Evolutionary conservation across 148 eudicot genomes (phyloP).

Genomic region (Silene conica): DNA sequence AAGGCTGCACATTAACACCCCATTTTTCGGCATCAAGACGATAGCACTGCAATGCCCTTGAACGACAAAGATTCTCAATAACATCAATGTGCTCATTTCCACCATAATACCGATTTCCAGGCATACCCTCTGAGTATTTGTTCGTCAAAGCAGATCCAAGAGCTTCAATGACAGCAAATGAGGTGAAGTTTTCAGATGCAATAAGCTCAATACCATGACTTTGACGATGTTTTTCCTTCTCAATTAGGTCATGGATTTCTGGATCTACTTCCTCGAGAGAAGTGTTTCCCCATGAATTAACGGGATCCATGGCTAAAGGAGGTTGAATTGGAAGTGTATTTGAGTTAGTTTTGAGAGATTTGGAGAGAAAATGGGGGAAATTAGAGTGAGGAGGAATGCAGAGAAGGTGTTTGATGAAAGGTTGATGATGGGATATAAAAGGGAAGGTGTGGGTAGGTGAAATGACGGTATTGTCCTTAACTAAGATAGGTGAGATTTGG

Average conservation of each 20-base stretch:
- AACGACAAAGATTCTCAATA: conserved; percentile 64
- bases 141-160: conserved; percentile 79
- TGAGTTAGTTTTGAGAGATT: background rate
- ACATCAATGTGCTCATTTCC: conserved; percentile 78
- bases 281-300: conserved; percentile 63
- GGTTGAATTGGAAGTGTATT: conserved; percentile 16
- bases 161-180: conserved; percentile 87
- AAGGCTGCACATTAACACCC: conserved; percentile 95
- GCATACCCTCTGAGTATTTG: conserved; percentile 95
- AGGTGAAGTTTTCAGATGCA: conserved; percentile 94
- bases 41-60: conserved; percentile 56
- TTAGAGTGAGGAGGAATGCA: conserved; percentile 8
- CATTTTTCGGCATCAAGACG: conserved; percentile 58
- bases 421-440: conserved; percentile 16
- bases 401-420: conserved; percentile 33
- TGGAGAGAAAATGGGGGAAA: background rate
- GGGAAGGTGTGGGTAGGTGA: background rate
- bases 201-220: conserved; percentile 79
- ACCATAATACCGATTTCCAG: conserved; percentile 82
- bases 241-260: conserved; percentile 81
- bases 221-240: conserved; percentile 81
- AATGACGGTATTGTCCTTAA: conserved; percentile 16
- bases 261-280: conserved; percentile 64
- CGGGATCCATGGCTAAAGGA: conserved; percentile 58
- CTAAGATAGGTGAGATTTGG: conserved; percentile 14